Conservation (phyloP, 139 green algal species). For the Volvox africanus region DNA sequence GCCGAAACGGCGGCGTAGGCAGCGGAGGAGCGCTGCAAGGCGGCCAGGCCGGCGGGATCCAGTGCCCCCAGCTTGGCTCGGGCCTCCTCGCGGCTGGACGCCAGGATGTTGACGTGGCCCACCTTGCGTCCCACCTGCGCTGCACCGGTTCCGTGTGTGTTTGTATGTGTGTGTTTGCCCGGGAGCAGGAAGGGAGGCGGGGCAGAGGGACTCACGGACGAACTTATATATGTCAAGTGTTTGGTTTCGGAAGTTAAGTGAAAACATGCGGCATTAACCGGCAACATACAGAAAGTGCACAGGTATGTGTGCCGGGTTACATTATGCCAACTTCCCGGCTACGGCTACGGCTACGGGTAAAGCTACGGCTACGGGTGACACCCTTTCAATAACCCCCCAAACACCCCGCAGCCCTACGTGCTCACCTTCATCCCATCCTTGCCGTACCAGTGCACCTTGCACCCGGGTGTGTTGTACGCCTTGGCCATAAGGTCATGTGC, state of each 20-base stretch:
- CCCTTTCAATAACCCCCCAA: neutral
- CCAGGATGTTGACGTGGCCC: conserved; percentile 93
- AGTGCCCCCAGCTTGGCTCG: conserved; percentile 69
- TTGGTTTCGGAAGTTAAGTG: too few species aligned
- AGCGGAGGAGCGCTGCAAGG: conserved; percentile 42
- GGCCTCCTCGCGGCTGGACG: conserved; percentile 56
- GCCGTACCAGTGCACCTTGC: conserved; percentile 94
- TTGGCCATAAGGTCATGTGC: conserved; percentile 82
- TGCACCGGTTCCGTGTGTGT: too few species aligned
- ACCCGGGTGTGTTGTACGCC: conserved; percentile 80
- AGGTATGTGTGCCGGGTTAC: too few species aligned
- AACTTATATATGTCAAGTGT: too few species aligned
- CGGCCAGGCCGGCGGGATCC: conserved; percentile 64
- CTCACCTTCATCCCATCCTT: conserved; percentile 80
- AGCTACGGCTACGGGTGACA: too few species aligned
- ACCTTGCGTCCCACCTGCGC: conserved; percentile 41
- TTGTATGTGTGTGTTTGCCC: too few species aligned
- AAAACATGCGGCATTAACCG: too few species aligned
- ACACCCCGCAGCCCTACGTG: neutral
- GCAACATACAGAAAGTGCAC: too few species aligned
- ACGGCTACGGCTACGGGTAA: too few species aligned
- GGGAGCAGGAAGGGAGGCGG: too few species aligned
- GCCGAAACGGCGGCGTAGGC: neutral
- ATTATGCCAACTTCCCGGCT: too few species aligned
- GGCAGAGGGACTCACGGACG: too few species aligned